phyloP scores from a whole-genome alignment of 352 stramenopile genomes.

The Discostella stelligera region DNA sequence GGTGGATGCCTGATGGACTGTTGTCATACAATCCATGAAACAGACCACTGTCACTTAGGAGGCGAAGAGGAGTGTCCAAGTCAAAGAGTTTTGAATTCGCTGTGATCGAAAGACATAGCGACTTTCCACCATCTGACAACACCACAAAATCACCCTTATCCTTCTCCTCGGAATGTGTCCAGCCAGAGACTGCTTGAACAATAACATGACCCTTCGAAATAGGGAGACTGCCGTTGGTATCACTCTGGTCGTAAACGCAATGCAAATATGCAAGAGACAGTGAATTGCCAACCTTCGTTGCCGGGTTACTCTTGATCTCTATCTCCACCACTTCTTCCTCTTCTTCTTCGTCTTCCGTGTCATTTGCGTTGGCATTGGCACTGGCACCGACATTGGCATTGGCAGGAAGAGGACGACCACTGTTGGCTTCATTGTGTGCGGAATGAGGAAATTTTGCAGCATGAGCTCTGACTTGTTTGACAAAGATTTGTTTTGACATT shows the following conservation, averaged over 20 bases:
- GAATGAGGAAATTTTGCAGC: too few relatives aligned
- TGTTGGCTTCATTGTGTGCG: too few relatives aligned
- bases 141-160: neutral
- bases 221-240: neutral
- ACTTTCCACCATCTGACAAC: conserved; percentile 7
- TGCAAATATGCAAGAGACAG: conserved; percentile 1
- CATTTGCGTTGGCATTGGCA: too few relatives aligned
- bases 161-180: neutral
- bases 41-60: conserved; percentile 3
- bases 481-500: too few relatives aligned
- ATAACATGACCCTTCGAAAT: neutral
- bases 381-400: too few relatives aligned
- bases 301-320: too few relatives aligned
- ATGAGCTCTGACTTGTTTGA: too few relatives aligned
- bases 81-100: neutral
- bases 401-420: too few relatives aligned
- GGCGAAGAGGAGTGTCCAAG: neutral
- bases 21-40: conserved; percentile 2
- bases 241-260: neutral
- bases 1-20: conserved; percentile 2
- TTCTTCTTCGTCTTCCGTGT: too few relatives aligned
- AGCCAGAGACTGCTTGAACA: conserved; percentile 1
- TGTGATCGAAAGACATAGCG: neutral
- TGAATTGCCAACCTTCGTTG: neutral
- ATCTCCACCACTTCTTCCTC: too few relatives aligned